These are phyloP conservation scores for Metarhizium humberi DNA, from an alignment of 2,329 filamentous ascomycete genomes.

Conservation along the genomic window DNA sequence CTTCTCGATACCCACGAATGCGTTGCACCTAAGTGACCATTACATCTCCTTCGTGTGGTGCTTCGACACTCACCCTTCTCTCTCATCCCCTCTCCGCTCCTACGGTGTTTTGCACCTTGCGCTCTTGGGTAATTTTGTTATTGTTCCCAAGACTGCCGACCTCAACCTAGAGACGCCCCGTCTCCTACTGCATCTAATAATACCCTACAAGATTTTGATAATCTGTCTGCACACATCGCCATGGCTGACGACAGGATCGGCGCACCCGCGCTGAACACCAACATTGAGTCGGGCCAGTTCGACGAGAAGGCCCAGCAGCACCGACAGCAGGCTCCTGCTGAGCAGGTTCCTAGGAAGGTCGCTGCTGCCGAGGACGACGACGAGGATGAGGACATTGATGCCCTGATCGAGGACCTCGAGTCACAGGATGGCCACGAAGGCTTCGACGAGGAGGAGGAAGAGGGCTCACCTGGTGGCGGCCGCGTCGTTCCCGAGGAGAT, in stretches of 20 bases:
- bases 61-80: conserved; percentile 21
- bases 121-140: conserved; percentile 5
- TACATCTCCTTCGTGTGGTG: conserved; percentile 39
- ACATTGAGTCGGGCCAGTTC: conserved; percentile 56
- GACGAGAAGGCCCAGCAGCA: conserved; percentile 47
- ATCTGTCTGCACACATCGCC: conserved; percentile 6
- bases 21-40: conserved; percentile 32
- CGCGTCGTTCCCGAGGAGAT: conserved; percentile 63
- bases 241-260: conserved; percentile 43
- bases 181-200: not conserved
- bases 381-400: conserved; percentile 71
- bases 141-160: not conserved
- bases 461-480: conserved; percentile 39
- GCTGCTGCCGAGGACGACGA: conserved; percentile 55
- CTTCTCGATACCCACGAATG: conserved; percentile 39
- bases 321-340: conserved; percentile 15
- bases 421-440: conserved; percentile 64
- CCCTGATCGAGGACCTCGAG: conserved; percentile 80
- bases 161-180: conserved; percentile 1
- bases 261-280: conserved; percentile 52
- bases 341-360: conserved; percentile 26
- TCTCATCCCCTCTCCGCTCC: conserved; percentile 8
- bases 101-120: conserved; percentile 1
- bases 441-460: conserved; percentile 51
- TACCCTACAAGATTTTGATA: not conserved